A percentile compares a stretch with the other conserved stretches of the same genome.
phyloP scores from a whole-genome alignment of 116 monocot species.

The Posidonia oceanica region DNA sequence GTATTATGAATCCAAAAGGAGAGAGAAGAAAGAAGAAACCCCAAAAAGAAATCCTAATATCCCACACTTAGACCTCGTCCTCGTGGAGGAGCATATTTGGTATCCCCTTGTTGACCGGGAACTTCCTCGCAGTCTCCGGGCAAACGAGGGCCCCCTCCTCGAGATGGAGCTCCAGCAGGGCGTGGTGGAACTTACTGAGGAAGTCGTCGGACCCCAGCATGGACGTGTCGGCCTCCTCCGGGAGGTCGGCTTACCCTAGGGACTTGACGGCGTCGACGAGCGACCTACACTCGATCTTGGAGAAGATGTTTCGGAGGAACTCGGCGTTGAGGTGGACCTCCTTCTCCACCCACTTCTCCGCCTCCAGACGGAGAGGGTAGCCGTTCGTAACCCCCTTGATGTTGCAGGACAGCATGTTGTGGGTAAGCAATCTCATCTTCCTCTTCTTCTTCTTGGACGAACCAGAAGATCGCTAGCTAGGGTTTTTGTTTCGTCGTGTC shows the following conservation, averaged over 20 bases:
- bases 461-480: neutral
- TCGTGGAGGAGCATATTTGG: conserved; percentile 75
- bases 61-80: conserved; percentile 35
- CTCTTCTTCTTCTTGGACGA: neutral
- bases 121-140: conserved; percentile 51
- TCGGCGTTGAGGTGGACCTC: conserved; percentile 57
- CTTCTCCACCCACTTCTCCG: conserved; percentile 30
- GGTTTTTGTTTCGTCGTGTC: no score
- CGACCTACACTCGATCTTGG: conserved; percentile 48
- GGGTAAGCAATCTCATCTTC: conserved; percentile 52
- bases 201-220: conserved; percentile 48
- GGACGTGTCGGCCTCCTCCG: conserved; percentile 32
- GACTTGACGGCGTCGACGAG: conserved; percentile 21
- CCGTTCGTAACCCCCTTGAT: conserved; percentile 55
- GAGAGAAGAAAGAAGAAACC: neutral
- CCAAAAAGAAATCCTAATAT: neutral
- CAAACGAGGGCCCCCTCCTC: conserved; percentile 68
- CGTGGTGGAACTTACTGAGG: conserved; percentile 53
- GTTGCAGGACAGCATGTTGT: conserved; percentile 74
- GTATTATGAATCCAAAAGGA: no score
- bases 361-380: conserved; percentile 48
- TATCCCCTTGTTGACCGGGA: conserved; percentile 58
- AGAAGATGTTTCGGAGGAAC: conserved; percentile 50
- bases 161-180: conserved; percentile 62
- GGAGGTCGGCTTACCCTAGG: conserved; percentile 23